phyloP scores from a whole-genome alignment of 441 rosid genomes.

The Populus hybrid region DNA sequence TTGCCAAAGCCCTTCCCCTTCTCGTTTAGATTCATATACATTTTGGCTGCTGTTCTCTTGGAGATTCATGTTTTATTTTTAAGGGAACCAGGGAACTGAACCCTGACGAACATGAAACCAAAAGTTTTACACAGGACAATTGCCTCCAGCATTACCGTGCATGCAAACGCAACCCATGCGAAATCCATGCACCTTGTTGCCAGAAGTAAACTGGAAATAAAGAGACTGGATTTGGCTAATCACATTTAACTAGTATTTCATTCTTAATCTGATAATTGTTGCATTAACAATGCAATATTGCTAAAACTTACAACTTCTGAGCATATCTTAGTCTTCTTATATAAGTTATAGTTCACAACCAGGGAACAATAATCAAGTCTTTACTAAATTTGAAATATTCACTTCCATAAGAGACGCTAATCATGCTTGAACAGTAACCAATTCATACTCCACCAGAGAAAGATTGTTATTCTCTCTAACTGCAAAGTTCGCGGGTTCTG shows the following conservation, averaged over 20 bases:
- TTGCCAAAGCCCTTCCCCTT: background rate
- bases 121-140: background rate
- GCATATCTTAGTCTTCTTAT: slow-evolving; percentile 12
- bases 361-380: slow-evolving; percentile 29
- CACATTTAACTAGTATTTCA: slow-evolving; percentile 6
- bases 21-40: too few species aligned
- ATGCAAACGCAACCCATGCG: background rate
- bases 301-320: slow-evolving; percentile 12
- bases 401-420: slow-evolving; percentile 33
- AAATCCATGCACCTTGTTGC: background rate
- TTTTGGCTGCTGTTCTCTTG: too few species aligned
- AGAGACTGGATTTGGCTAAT: background rate
- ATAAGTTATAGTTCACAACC: slow-evolving; percentile 7
- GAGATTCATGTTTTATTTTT: too few species aligned
- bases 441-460: slow-evolving; percentile 64
- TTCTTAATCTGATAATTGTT: slow-evolving; percentile 3
- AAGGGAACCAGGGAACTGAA: too few species aligned
- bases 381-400: slow-evolving; percentile 20
- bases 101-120: too few species aligned
- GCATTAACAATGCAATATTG: background rate
- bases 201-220: background rate
- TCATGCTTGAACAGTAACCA: slow-evolving; percentile 61
- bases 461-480: slow-evolving; percentile 66
- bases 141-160: background rate
- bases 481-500: slow-evolving; percentile 57